Conservation (phyloP, 352 stramenopile genomes). For the Globisporangium nunn region DNA sequence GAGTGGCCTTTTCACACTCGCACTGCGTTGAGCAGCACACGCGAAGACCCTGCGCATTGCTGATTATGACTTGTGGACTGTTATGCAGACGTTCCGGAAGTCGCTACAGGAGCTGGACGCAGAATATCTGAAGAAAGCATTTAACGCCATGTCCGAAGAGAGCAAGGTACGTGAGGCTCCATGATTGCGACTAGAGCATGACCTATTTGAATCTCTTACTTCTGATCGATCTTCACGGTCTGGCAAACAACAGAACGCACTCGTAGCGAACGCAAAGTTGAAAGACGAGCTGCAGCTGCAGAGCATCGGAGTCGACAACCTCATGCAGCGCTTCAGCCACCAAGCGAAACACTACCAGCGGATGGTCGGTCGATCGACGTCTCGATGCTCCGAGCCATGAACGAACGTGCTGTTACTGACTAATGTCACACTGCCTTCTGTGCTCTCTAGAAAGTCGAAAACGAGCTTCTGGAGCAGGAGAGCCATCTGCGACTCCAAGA, state of each 20-base stretch:
- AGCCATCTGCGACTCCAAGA: constrained; percentile 55
- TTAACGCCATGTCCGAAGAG: constrained; percentile 76
- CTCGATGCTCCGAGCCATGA: neutral
- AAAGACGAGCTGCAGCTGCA: constrained; percentile 75
- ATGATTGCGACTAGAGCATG: neutral
- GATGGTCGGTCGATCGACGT: constrained; percentile 31
- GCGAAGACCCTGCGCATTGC: too few species aligned
- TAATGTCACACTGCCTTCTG: neutral
- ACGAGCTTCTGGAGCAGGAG: constrained; percentile 69
- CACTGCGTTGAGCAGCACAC: too few species aligned
- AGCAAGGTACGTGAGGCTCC: constrained; percentile 39
- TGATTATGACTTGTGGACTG: neutral
- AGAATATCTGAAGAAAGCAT: constrained; percentile 76
- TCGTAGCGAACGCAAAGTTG: constrained; percentile 75
- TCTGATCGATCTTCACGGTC: neutral
- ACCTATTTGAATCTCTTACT: neutral
- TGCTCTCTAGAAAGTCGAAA: constrained; percentile 61
- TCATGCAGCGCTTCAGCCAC: constrained; percentile 69
- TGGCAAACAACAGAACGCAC: constrained; percentile 33
- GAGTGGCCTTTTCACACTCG: neutral
- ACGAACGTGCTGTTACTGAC: too few species aligned
- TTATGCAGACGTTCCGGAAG: constrained; percentile 57
- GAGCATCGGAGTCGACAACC: constrained; percentile 73
- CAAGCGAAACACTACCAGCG: constrained; percentile 61
- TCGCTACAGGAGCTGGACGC: constrained; percentile 67